phyloP scores from a whole-genome alignment of 108 stramenopile genomes.

The Skeletonema costatum region DNA sequence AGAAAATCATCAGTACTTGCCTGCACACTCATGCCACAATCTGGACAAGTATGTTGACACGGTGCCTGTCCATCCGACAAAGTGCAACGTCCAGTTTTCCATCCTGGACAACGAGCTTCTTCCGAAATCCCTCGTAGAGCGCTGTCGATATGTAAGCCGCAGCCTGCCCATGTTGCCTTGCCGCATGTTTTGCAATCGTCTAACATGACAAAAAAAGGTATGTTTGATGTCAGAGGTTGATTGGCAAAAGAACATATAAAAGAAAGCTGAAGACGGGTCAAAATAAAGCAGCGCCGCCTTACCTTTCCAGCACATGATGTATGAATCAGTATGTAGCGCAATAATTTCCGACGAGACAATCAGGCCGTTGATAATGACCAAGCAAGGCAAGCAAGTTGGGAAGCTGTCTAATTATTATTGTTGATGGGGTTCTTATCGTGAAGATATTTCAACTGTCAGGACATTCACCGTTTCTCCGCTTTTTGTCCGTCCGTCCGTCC shows the following conservation, averaged over 20 bases:
- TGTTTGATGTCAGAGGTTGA: background rate
- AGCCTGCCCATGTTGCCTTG: constrained; percentile 1
- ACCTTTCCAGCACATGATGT: constrained; percentile 14
- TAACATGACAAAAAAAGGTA: background rate
- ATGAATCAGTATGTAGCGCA: no score
- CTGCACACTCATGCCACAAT: constrained; percentile 14
- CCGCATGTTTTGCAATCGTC: constrained; percentile 1
- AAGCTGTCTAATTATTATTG: no score
- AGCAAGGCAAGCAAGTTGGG: no score
- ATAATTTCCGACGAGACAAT: no score
- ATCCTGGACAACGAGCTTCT: constrained; percentile 1
- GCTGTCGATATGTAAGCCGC: constrained; percentile 2
- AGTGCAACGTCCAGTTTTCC: background rate
- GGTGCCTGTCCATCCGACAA: background rate
- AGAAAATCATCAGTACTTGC: constrained; percentile 4
- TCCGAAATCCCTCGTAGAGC: background rate
- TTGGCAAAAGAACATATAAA: background rate
- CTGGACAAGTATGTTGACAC: background rate
- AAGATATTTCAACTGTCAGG: no score
- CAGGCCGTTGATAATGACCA: no score
- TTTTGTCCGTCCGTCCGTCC: background rate
- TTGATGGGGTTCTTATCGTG: no score
- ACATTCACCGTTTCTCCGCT: background rate
- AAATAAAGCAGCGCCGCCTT: background rate
- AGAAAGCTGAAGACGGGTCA: background rate